Evolutionary conservation across 202 grass and related monocot species (phyloP).

Genomic region (Zizania palustris): DNA sequence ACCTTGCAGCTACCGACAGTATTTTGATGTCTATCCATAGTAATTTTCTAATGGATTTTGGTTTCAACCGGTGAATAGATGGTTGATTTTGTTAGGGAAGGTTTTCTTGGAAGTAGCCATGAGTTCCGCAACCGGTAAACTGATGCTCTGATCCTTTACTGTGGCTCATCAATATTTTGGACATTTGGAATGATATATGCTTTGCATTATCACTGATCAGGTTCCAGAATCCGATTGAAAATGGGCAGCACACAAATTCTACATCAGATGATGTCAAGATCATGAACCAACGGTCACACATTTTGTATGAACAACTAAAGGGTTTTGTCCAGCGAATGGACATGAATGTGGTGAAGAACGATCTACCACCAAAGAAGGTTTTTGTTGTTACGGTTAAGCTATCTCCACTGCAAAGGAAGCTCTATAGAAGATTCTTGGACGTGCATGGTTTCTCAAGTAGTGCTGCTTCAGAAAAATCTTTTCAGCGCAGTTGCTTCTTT

Average conservation of each 20-base stretch:
- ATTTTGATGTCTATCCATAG: conserved; percentile 35
- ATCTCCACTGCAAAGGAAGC: conserved; percentile 82
- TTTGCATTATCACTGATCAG: conserved; percentile 54
- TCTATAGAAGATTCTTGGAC: conserved; percentile 96
- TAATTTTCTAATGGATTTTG: conserved; percentile 30
- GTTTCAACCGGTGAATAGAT: conserved; percentile 71
- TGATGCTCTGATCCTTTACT: conserved; percentile 15
- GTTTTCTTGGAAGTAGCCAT: conserved; percentile 94
- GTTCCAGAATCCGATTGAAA: conserved; percentile 99
- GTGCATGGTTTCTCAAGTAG: conserved; percentile 80
- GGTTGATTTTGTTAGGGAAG: conserved; percentile 99
- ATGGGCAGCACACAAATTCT: conserved; percentile 96
- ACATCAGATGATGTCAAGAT: conserved; percentile 92
- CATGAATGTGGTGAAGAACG: conserved; percentile 98
- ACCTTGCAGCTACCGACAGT: conserved; percentile 24
- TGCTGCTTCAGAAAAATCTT: conserved; percentile 69
- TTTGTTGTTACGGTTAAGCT: conserved; percentile 98
- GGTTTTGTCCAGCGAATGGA: conserved; percentile 97
- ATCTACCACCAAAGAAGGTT: conserved; percentile 96
- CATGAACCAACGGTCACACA: conserved; percentile 97
- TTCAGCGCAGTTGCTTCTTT: conserved; percentile 79
- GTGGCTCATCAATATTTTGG: conserved; percentile 22
- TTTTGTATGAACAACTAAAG: conserved; percentile 94
- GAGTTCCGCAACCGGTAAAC: conserved; percentile 93
- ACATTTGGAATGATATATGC: conserved; percentile 19